These are phyloP conservation scores for Monosporascus sp. DNA, from an alignment of 2,329 filamentous ascomycete genomes.

Conservation along the genomic window DNA sequence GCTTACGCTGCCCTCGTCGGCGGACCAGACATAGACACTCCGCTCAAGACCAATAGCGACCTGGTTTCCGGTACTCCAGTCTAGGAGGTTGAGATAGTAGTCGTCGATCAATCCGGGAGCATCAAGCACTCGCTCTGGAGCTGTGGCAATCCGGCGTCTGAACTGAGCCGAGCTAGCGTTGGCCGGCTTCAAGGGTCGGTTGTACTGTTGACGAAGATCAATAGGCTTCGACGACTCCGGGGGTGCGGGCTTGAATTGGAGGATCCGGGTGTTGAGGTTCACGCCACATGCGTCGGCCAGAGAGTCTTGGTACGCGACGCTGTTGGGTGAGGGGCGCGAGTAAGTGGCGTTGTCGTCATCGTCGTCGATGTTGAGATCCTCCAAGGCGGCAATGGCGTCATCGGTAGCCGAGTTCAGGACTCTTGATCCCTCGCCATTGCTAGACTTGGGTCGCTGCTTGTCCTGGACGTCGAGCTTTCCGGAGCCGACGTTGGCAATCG, in stretches of 20 bases:
- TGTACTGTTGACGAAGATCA: slow-evolving; percentile 95
- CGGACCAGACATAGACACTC: slow-evolving; percentile 97
- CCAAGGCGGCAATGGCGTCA: slow-evolving; percentile 72
- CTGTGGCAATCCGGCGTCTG: slow-evolving; percentile 85
- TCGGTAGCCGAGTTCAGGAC: slow-evolving; percentile 75
- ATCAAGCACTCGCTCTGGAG: slow-evolving; percentile 92
- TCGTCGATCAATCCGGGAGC: slow-evolving; percentile 94
- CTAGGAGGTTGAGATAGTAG: slow-evolving; percentile 97
- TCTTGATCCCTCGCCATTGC: slow-evolving; percentile 63
- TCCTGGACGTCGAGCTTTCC: slow-evolving; percentile 74
- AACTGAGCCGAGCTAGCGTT: slow-evolving; percentile 74
- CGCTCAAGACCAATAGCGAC: slow-evolving; percentile 96
- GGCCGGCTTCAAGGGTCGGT: slow-evolving; percentile 81
- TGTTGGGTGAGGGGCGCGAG: slow-evolving; percentile 77
- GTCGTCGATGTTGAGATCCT: slow-evolving; percentile 68
- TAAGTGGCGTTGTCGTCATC: slow-evolving; percentile 66
- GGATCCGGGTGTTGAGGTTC: slow-evolving; percentile 87
- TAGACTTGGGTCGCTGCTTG: slow-evolving; percentile 67
- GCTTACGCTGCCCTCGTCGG: slow-evolving; percentile 83
- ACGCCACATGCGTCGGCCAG: slow-evolving; percentile 89
- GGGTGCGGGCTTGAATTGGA: slow-evolving; percentile 97
- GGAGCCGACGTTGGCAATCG: slow-evolving; percentile 73
- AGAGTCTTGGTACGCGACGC: slow-evolving; percentile 86
- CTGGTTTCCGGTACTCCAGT: slow-evolving; percentile 98
- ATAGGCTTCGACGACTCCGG: slow-evolving; percentile 98